Conservation (phyloP, 2,329 filamentous ascomycete genomes). For the Stemphylium beticola region DNA sequence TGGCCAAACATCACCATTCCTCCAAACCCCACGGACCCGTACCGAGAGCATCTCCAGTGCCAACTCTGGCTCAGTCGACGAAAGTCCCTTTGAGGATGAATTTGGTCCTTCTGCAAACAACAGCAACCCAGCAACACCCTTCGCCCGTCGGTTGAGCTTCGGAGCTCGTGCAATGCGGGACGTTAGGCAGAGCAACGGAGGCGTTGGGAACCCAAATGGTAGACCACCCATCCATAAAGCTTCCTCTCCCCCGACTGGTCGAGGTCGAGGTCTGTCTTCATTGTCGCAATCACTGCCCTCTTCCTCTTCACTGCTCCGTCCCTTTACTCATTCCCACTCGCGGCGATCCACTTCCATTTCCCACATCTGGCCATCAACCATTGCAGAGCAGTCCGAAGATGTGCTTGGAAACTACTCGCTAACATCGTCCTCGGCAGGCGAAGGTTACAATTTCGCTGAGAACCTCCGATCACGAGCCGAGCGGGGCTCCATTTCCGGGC, state of each 20-base stretch:
- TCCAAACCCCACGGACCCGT: slow-evolving; percentile 47
- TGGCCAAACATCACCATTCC: slow-evolving; percentile 52
- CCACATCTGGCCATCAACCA: slow-evolving; percentile 35
- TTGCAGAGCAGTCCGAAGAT: slow-evolving; percentile 41
- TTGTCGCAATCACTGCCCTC: slow-evolving; percentile 45
- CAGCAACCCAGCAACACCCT: slow-evolving; percentile 73
- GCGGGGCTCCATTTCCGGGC: slow-evolving; percentile 66
- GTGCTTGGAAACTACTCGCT: slow-evolving; percentile 63
- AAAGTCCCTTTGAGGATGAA: slow-evolving; percentile 63
- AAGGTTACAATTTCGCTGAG: slow-evolving; percentile 97
- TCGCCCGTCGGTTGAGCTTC: slow-evolving; percentile 86
- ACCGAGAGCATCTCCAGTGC: slow-evolving; percentile 57
- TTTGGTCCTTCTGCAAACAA: slow-evolving; percentile 58
- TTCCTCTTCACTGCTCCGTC: slow-evolving; percentile 30
- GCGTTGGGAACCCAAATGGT: slow-evolving; percentile 66
- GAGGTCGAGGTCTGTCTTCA: slow-evolving; percentile 65
- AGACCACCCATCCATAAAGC: slow-evolving; percentile 61
- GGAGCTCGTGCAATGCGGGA: slow-evolving; percentile 79
- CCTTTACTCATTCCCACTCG: slow-evolving; percentile 29
- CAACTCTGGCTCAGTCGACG: slow-evolving; percentile 56
- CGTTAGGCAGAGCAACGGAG: slow-evolving; percentile 63
- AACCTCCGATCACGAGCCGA: slow-evolving; percentile 91
- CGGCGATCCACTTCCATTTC: slow-evolving; percentile 34
- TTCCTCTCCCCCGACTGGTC: slow-evolving; percentile 59
- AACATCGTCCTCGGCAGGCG: slow-evolving; percentile 72